A percentile compares a stretch with the other conserved stretches of the same genome.
phyloP scores from a whole-genome alignment of 106 monocot species.

The Dendrobium catenatum region DNA sequence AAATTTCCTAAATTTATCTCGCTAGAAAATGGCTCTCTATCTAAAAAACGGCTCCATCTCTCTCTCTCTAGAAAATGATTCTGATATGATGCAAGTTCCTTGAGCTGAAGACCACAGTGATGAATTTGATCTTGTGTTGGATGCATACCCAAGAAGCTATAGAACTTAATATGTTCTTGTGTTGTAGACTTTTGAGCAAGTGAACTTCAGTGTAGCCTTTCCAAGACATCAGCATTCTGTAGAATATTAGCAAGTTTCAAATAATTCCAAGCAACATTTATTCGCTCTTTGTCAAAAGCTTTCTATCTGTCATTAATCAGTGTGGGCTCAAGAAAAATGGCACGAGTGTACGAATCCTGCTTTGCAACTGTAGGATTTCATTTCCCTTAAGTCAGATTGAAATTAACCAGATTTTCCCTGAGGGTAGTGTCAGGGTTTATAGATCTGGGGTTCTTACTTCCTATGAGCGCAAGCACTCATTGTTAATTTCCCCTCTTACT shows the following conservation, averaged over 20 bases:
- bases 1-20: too few relatives aligned
- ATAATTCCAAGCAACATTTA: conserved; percentile 78
- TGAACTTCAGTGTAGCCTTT: conserved; percentile 56
- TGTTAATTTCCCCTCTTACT: too few relatives aligned
- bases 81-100: conserved; percentile 44
- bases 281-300: conserved; percentile 65
- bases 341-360: too few relatives aligned
- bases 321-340: neutral
- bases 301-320: conserved; percentile 30
- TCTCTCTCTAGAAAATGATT: too few relatives aligned
- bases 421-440: too few relatives aligned
- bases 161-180: conserved; percentile 67
- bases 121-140: conserved; percentile 48
- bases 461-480: too few relatives aligned
- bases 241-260: conserved; percentile 38
- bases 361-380: too few relatives aligned
- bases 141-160: conserved; percentile 45
- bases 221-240: conserved; percentile 33
- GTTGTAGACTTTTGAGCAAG: conserved; percentile 60
- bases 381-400: too few relatives aligned
- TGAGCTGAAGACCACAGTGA: conserved; percentile 72
- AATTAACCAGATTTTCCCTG: too few relatives aligned
- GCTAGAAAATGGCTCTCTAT: too few relatives aligned
- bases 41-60: conserved; percentile 2
- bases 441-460: too few relatives aligned